Conservation (phyloP, 2,329 filamentous ascomycete species). For the Cylindrodendrum hubeiense region DNA sequence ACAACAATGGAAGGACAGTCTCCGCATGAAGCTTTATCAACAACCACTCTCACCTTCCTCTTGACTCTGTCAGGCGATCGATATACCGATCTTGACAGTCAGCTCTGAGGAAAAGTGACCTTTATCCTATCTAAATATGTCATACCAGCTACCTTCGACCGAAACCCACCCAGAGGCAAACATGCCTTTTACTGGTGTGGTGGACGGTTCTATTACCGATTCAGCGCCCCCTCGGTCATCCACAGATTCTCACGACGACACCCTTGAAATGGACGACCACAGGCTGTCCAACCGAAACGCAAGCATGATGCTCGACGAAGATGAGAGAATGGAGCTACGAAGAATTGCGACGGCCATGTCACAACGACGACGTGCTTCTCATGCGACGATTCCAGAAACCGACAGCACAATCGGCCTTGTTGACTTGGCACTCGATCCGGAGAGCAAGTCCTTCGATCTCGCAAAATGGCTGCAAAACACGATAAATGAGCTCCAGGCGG, state of each 20-base stretch:
- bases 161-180: background rate
- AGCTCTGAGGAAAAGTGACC: background rate
- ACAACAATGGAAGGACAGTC: background rate
- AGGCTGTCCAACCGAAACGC: background rate
- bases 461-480: slow-evolving; percentile 54
- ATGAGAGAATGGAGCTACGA: slow-evolving; percentile 46
- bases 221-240: background rate
- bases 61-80: background rate
- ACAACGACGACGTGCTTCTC: slow-evolving; percentile 13
- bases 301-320: background rate
- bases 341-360: slow-evolving; percentile 53
- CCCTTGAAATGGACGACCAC: background rate
- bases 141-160: background rate
- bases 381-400: slow-evolving; percentile 28
- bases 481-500: slow-evolving; percentile 59
- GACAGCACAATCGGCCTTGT: slow-evolving; percentile 7
- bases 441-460: slow-evolving; percentile 53
- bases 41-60: background rate
- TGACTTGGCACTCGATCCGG: slow-evolving; percentile 53
- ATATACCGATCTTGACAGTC: background rate
- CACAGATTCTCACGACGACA: background rate
- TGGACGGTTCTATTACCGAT: background rate
- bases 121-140: background rate
- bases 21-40: background rate
- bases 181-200: background rate